Conservation (phyloP, 1,139 yeast species). For the Candida mesenterica region DNA sequence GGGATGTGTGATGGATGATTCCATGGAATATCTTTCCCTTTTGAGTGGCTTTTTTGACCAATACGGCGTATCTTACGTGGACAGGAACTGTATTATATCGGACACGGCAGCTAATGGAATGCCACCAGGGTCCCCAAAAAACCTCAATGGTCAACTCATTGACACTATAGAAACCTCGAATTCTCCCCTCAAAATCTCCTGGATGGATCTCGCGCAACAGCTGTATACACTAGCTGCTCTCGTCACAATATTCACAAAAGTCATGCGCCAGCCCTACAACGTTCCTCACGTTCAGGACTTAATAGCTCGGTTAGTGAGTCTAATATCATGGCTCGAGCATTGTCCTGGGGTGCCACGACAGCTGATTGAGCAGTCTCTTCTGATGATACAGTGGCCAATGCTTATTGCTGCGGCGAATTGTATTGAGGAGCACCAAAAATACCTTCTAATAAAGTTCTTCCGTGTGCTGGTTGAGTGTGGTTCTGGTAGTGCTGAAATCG, state of each 20-base stretch:
- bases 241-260: constrained; percentile 32
- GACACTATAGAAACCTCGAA: constrained; percentile 13
- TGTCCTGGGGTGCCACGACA: constrained; percentile 22
- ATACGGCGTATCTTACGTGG: constrained; percentile 23
- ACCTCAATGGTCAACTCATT: constrained; percentile 14
- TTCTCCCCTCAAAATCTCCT: constrained; percentile 26
- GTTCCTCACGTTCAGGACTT: constrained; percentile 34
- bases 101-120: constrained; percentile 2
- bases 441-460: constrained; percentile 46
- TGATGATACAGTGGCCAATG: constrained; percentile 66
- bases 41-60: constrained; percentile 32
- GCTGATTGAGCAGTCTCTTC: constrained; percentile 28
- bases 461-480: constrained; percentile 21
- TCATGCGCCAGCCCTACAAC: constrained; percentile 33
- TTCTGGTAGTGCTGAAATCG: constrained; percentile 24
- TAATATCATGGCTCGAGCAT: constrained; percentile 25
- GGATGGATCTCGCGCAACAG: constrained; percentile 46
- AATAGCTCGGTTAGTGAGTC: constrained; percentile 26
- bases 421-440: constrained; percentile 42
- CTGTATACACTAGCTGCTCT: constrained; percentile 36
- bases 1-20: constrained; percentile 13
- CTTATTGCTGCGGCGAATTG: constrained; percentile 60
- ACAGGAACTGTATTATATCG: constrained; percentile 21
- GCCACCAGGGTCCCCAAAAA: too few relatives aligned
- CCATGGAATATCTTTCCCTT: constrained; percentile 29